Base-by-base conservation (phyloP, 306 rosid genomes). In the Lathyrus tuberosus region DNA sequence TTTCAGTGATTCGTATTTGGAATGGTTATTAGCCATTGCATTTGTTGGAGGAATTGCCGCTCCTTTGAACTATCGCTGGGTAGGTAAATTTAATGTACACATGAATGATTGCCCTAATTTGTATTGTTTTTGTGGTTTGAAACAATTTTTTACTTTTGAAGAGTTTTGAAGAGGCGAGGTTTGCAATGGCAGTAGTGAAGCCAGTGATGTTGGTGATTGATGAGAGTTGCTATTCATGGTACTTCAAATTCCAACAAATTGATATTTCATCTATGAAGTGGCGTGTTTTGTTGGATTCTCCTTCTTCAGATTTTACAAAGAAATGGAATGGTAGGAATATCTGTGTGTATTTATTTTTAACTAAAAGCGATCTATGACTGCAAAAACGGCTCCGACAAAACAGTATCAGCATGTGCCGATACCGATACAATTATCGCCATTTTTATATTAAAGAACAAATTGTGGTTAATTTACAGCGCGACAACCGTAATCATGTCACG, bases 11-110 rank as follows among this genome's bases (percentile, higher is more conserved):
- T 75, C 76, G 83, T 87, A 94, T 74, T 82, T 88, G 77, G 91
- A 87, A 81, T 94, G 96, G 97, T 80, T 94, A 60, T 85, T 90
- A 63, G 98, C 98, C 35, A 79, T 87, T 81, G 95, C 98, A 48
- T 88, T 84, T 73, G 85, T 87, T 65, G 98, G 98, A 63, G 96
- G 85, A 16, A 80, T 94, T 73, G 84, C 82, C 58, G 91, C 97
- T 76, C 98, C 91, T 75, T 72, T 94, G 3, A 94, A 94, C 75
- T 90, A 90, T 81, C 85, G 97, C 53, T 94, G 98, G 97, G 98
- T 90, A 57, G 72, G 91, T 42, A 2, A 38, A 58, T 44, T 69
- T 65, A 17, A n/a, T 33, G 11, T 10, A 1, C 3, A 16, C 12
- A 48, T 16, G 10, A 9, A 48, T 15, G 10, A 52, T 48, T 52